Base-by-base conservation (phyloP, 352 stramenopile genomes). In the Phytophthora syringae region DNA sequence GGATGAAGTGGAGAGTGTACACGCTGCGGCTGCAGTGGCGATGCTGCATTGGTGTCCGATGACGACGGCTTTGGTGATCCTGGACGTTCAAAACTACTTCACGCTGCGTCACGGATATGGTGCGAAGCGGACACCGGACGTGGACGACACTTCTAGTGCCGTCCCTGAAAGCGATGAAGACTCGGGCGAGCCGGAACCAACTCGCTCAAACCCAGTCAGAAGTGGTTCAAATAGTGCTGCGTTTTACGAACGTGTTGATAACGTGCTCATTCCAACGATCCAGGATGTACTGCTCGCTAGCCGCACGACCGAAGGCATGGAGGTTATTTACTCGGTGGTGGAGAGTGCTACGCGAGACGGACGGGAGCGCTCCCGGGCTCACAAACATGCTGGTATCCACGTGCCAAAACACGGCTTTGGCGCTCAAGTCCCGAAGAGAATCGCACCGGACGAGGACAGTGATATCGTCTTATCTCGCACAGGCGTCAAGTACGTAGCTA, bases 301-400 rank as follows among this genome's bases (percentile, higher is more conserved):
- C 27, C 80, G 82, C 4, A 49, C 72, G 13, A 80, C 63, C 28
- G 74, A 84, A 28, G 80, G 79, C 39, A 66, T 88, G 25, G 92
- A 98, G 72, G 74, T 98, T 10, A 77, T 98, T 11, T 97, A 97
- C 70, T 95, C 84, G 1, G 82, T 94, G n/a, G 87, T 98, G 7
- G 85, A 97, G 70, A 90, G 89, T n/a, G 70, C 81, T 1, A 97
- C 89, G 1, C 72, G 72, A 13, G 86, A 97, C 64, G 89, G 89
- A 7, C 75, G 91, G 25, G 90, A 97, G 61, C 76, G 92, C 16
- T 93, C 83, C 9, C 74, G 84, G 0, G 87, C 89, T 9, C 94
- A 97, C 72, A 97, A 97, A 50, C 70, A 96, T 42, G 92, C 88
- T 1, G 88, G 92, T 1, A 76, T 97, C 11, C 79, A 92, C 49